Percentiles rank a stretch among this genome's conserved stretches.
These are phyloP conservation scores for Cydonia oblonga DNA, from an alignment of 331 rosid genomes.

Conservation along the genomic window DNA sequence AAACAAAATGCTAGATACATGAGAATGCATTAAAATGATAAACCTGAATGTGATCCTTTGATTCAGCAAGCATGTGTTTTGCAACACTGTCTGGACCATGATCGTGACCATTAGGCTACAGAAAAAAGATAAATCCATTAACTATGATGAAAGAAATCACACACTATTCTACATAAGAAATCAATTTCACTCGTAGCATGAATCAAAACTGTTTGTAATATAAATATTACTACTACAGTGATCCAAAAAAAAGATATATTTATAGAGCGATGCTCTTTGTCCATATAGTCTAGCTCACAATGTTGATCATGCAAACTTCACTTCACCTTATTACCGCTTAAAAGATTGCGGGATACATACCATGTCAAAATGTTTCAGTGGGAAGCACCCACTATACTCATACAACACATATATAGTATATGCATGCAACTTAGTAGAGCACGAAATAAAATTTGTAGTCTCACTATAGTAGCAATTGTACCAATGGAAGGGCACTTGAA, in stretches of 20 bases:
- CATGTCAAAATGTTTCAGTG: not conserved
- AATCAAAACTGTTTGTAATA: not conserved
- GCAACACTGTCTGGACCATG: slow-evolving; percentile 55
- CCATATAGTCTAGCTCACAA: not conserved
- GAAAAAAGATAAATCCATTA: not conserved
- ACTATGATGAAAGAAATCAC: not conserved
- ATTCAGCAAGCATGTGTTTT: slow-evolving; percentile 52
- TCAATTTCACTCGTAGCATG: not conserved
- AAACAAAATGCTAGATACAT: not conserved
- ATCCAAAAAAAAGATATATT: not conserved
- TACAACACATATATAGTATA: not conserved
- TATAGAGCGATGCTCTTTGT: not conserved
- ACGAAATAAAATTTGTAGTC: not conserved
- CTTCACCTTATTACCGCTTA: not conserved
- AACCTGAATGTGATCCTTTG: slow-evolving; percentile 93
- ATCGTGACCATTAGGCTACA: slow-evolving; percentile 84
- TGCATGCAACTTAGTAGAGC: not conserved
- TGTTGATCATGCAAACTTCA: not conserved
- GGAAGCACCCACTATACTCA: not conserved
- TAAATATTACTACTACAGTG: not conserved
- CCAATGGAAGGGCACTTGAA: no score
- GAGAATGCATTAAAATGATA: slow-evolving; percentile 6
- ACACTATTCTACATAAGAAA: not conserved
- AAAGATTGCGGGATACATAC: not conserved
- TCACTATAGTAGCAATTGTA: no score